Evolutionary conservation across 495 filamentous ascomycete genomes (phyloP).

Genomic region (Hypomontagnella submonticulosa): DNA sequence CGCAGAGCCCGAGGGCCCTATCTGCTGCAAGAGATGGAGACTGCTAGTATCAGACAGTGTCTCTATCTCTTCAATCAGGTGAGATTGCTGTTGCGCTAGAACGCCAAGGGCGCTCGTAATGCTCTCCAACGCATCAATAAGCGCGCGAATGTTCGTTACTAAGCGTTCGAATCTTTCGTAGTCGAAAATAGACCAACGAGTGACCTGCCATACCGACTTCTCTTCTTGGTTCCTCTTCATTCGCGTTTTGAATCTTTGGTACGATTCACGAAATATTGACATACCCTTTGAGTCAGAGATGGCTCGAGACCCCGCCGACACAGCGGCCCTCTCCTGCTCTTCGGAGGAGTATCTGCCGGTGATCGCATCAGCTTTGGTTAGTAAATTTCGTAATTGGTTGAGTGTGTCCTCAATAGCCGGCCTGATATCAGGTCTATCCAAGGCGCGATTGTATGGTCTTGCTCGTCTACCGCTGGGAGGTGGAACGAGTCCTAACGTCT

Average conservation of each 20-base stretch:
- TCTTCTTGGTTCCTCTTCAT: conserved; percentile 6
- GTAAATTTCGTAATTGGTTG: not conserved
- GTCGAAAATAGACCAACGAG: conserved; percentile 11
- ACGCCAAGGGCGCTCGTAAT: conserved; percentile 9
- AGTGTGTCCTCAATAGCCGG: conserved; percentile 8
- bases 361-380: conserved; percentile 3
- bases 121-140: conserved; percentile 8
- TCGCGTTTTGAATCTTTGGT: conserved; percentile 1
- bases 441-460: conserved; percentile 6
- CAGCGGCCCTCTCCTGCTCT: conserved; percentile 8
- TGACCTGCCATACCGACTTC: conserved; percentile 8
- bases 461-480: not conserved
- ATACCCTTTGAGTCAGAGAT: conserved; percentile 3
- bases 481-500: conserved; percentile 8
- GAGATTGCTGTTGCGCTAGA: conserved; percentile 5
- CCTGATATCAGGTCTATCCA: conserved; percentile 6
- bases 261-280: conserved; percentile 9
- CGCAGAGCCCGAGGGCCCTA: conserved; percentile 4
- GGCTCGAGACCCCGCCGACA: not conserved
- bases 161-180: conserved; percentile 6
- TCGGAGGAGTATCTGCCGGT: conserved; percentile 4
- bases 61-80: conserved; percentile 5
- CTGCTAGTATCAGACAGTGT: conserved; percentile 4
- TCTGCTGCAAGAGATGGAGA: not conserved
- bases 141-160: conserved; percentile 7